Base-by-base conservation (phyloP, 176 grass and related monocot genomes). In the Pontederia paniculata region DNA sequence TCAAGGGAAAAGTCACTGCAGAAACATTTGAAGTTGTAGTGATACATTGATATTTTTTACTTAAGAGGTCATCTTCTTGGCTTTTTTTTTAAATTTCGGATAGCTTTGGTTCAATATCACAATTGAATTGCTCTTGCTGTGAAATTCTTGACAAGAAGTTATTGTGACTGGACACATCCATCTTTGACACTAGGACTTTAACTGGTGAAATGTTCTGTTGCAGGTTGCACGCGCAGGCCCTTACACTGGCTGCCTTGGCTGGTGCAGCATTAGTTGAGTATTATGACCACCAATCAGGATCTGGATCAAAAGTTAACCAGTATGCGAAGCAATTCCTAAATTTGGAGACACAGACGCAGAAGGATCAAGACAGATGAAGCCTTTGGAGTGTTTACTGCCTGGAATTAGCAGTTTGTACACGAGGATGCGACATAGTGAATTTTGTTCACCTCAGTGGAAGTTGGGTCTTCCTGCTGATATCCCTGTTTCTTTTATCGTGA, bases 161-260 rank as follows among this genome's bases (percentile, higher is more conserved):
- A n/a, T n/a, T n/a, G n/a, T n/a, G n/a, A n/a, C n/a, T n/a, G n/a
- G n/a, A n/a, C n/a, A n/a, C n/a, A n/a, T n/a, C n/a, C n/a, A n/a
- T n/a, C n/a, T n/a, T n/a, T n/a, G n/a, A n/a, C n/a, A n/a, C n/a
- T n/a, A n/a, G n/a, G n/a, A n/a, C n/a, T n/a, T n/a, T n/a, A n/a
- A n/a, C n/a, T n/a, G n/a, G n/a, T n/a, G n/a, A n/a, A n/a, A n/a
- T n/a, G n/a, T n/a, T n/a, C n/a, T n/a, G n/a, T n/a, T 48, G 12
- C 57, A 95, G 90, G 78, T 71, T 95, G 52, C 90, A 95, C 65
- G 90, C 90, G 66, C 90, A 95, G 69, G 90, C 85, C 74, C 74
- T 96, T 22, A 96, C 90, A 5, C 48, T 96, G 69, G 90, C 82
- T 14, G 85, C 90, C 41, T 83, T 96, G 68, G 85, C 70, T 23